A percentile compares a stretch with the other conserved stretches of the same genome.
Conservation (phyloP, 257 asterid species). For the Solanum neorickii region DNA sequence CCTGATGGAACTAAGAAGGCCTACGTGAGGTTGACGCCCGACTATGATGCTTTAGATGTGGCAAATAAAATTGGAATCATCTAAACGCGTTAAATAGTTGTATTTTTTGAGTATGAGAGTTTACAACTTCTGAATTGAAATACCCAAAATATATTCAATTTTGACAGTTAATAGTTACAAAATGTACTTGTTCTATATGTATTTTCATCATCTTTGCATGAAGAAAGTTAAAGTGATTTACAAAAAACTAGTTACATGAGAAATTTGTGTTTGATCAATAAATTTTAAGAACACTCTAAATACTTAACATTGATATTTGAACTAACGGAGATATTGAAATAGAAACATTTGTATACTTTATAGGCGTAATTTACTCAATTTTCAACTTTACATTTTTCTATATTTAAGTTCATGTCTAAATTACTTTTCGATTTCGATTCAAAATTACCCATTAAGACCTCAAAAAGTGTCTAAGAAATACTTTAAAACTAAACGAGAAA, state of each 20-base stretch:
- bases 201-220: too few relatives aligned
- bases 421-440: neutral
- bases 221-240: too few relatives aligned
- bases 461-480: neutral
- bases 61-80: constrained; percentile 44
- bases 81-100: neutral
- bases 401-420: too few relatives aligned
- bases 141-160: neutral
- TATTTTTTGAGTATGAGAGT: neutral
- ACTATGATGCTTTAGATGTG: constrained; percentile 44
- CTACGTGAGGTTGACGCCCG: constrained; percentile 40
- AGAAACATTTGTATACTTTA: neutral
- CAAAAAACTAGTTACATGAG: too few relatives aligned
- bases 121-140: neutral
- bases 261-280: too few relatives aligned
- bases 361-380: neutral
- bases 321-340: too few relatives aligned
- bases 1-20: constrained; percentile 58
- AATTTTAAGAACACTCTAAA: too few relatives aligned
- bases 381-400: neutral
- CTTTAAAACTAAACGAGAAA: too few relatives aligned
- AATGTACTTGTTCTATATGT: neutral
- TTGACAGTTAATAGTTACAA: neutral
- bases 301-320: too few relatives aligned
- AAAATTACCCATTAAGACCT: neutral